Evolutionary conservation across 768 basidiomycete species (phyloP).

Genomic region (Termitomyces sp.): DNA sequence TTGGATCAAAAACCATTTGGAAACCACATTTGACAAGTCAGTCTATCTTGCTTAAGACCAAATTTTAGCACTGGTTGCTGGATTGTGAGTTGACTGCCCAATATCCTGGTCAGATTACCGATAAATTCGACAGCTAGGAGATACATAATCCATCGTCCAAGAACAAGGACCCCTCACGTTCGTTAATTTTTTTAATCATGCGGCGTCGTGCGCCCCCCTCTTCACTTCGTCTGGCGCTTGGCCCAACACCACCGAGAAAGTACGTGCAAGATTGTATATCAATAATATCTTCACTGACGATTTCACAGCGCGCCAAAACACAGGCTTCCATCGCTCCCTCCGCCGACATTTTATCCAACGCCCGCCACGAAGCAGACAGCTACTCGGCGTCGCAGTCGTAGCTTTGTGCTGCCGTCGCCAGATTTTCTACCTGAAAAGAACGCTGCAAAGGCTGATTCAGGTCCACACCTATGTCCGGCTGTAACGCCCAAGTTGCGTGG

Average conservation of each 20-base stretch:
- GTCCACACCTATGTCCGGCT: constrained; percentile 16
- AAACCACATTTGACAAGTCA: not conserved
- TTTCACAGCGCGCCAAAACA: constrained; percentile 50
- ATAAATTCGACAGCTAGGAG: not conserved
- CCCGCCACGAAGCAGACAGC: constrained; percentile 13
- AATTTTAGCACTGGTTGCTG: constrained; percentile 17
- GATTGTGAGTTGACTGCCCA: constrained; percentile 6
- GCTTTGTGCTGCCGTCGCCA: constrained; percentile 10
- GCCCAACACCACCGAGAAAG: constrained; percentile 60
- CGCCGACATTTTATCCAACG: constrained; percentile 43
- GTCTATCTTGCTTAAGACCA: not conserved
- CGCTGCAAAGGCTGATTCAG: constrained; percentile 1
- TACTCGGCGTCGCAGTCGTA: constrained; percentile 10
- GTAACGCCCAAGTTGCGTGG: constrained; percentile 33
- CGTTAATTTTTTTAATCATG: constrained; percentile 34
- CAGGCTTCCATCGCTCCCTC: constrained; percentile 62
- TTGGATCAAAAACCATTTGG: not conserved
- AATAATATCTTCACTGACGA: constrained; percentile 7
- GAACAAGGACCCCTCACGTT: constrained; percentile 4
- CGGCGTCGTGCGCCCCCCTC: constrained; percentile 67
- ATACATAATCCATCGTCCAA: not conserved
- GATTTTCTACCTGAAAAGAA: constrained; percentile 4
- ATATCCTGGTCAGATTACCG: not conserved
- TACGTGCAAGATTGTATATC: constrained; percentile 15
- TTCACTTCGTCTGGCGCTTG: constrained; percentile 56